These are phyloP conservation scores for Medicago lupulina DNA, from an alignment of 306 rosid genomes.

Conservation along the genomic window DNA sequence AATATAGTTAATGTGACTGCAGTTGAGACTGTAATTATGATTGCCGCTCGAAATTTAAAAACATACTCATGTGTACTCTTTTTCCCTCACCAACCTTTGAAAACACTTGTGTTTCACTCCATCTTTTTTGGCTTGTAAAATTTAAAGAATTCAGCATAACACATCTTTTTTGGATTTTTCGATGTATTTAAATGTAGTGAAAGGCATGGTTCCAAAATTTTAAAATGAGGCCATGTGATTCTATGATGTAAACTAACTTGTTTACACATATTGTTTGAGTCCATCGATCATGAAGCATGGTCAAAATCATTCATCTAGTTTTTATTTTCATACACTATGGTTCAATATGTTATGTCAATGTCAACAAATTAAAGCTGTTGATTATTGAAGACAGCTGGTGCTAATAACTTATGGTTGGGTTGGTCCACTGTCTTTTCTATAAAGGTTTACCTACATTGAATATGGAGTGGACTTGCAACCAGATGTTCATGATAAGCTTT, in stretches of 20 bases:
- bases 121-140: slow-evolving; percentile 1
- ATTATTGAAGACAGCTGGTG: slow-evolving; percentile 43
- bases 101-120: slow-evolving; percentile 9
- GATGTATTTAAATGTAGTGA: not conserved
- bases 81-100: not conserved
- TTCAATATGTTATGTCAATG: slow-evolving; percentile 11
- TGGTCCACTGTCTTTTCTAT: slow-evolving; percentile 43
- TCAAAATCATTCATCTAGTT: not conserved
- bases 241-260: not conserved
- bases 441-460: slow-evolving; percentile 39
- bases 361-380: slow-evolving; percentile 11
- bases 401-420: slow-evolving; percentile 14
- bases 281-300: too few species aligned
- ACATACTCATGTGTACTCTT: not conserved
- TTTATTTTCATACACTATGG: not conserved
- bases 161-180: slow-evolving; percentile 1
- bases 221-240: slow-evolving; percentile 42
- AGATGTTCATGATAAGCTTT: slow-evolving; percentile 20
- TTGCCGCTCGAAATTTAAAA: too few species aligned
- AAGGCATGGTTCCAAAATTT: not conserved
- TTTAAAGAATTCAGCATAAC: not conserved
- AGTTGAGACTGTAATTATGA: too few species aligned
- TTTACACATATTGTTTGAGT: too few species aligned
- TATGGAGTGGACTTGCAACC: slow-evolving; percentile 16
- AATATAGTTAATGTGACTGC: too few species aligned